A percentile compares a stretch with the other conserved stretches of the same genome.
Evolutionary conservation across 441 rosid species (phyloP).

Genomic region (Gossypium davidsonii): DNA sequence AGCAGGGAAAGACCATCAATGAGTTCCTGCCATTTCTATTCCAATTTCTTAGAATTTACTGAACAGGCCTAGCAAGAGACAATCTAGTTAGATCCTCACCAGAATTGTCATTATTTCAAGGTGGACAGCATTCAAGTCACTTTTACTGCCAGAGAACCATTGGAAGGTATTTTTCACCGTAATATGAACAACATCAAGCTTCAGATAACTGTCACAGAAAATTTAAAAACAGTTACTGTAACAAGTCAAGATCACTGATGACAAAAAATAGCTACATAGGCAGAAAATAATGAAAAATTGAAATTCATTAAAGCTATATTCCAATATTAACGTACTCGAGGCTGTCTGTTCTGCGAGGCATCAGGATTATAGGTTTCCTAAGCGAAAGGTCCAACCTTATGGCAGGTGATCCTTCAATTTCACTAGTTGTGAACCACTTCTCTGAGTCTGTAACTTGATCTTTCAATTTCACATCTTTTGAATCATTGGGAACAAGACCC

Average conservation of each 20-base stretch:
- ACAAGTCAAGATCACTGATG: slow-evolving; percentile 3
- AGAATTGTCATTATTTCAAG: slow-evolving; percentile 66
- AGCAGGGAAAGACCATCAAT: not conserved
- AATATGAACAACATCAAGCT: slow-evolving; percentile 94
- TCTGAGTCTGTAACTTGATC: slow-evolving; percentile 89
- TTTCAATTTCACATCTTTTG: slow-evolving; percentile 66
- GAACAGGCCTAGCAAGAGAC: slow-evolving; percentile 13
- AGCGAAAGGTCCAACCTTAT: slow-evolving; percentile 86
- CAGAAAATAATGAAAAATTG: slow-evolving; percentile 2
- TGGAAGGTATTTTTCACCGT: slow-evolving; percentile 76
- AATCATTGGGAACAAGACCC: slow-evolving; percentile 80
- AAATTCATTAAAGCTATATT: slow-evolving; percentile 10
- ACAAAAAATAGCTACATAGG: not conserved
- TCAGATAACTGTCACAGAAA: slow-evolving; percentile 64
- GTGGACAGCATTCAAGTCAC: slow-evolving; percentile 76
- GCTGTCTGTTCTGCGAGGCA: slow-evolving; percentile 90
- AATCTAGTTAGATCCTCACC: slow-evolving; percentile 47
- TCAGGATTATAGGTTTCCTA: slow-evolving; percentile 83
- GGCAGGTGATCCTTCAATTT: slow-evolving; percentile 96
- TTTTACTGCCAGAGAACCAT: slow-evolving; percentile 76
- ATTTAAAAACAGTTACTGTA: slow-evolving; percentile 14
- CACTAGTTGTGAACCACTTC: slow-evolving; percentile 83
- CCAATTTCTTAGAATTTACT: slow-evolving; percentile 11
- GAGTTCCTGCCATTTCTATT: not conserved
- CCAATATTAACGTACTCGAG: slow-evolving; percentile 59